Conservation (phyloP, 805 yeast species). For the Wickerhamiella australiensis region DNA sequence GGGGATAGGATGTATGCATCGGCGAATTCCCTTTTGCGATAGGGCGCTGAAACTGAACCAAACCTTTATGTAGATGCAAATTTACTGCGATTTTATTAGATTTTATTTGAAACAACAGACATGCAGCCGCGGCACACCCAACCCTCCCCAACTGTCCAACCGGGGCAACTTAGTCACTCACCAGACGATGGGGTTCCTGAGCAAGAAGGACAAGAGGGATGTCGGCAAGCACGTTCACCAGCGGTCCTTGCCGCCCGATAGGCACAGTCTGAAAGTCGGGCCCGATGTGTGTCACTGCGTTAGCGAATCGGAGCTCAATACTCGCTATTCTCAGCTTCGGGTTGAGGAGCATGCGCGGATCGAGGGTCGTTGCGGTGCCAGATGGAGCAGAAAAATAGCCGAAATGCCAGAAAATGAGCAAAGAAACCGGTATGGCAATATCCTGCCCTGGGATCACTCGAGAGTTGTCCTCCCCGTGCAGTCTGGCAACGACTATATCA, state of each 20-base stretch:
- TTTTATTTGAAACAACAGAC: not conserved
- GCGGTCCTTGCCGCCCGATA: slow-evolving; percentile 19
- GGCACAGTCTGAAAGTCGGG: slow-evolving; percentile 14
- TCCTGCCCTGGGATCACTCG: slow-evolving; percentile 53
- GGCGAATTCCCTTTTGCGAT: too few relatives aligned
- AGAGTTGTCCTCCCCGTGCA: slow-evolving; percentile 36
- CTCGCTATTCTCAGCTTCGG: slow-evolving; percentile 21
- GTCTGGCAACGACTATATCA: slow-evolving; percentile 50
- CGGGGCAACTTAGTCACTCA: not conserved
- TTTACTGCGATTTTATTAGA: too few relatives aligned
- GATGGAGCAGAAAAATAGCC: slow-evolving; percentile 21
- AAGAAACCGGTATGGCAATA: slow-evolving; percentile 49
- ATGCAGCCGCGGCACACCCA: not conserved
- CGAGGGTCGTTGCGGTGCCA: slow-evolving; percentile 22
- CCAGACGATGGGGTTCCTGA: slow-evolving; percentile 8
- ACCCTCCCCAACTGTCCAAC: not conserved
- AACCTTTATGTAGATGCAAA: too few relatives aligned
- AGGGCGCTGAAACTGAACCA: too few relatives aligned
- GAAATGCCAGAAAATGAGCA: slow-evolving; percentile 18
- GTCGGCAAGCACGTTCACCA: slow-evolving; percentile 7
- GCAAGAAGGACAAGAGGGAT: slow-evolving; percentile 4
- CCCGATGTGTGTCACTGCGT: slow-evolving; percentile 24
- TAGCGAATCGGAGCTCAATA: slow-evolving; percentile 21
- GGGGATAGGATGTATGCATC: too few relatives aligned
- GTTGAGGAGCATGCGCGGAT: slow-evolving; percentile 25